Conservation (phyloP, 2,329 filamentous ascomycete genomes). For the Apiospora malaysiana region DNA sequence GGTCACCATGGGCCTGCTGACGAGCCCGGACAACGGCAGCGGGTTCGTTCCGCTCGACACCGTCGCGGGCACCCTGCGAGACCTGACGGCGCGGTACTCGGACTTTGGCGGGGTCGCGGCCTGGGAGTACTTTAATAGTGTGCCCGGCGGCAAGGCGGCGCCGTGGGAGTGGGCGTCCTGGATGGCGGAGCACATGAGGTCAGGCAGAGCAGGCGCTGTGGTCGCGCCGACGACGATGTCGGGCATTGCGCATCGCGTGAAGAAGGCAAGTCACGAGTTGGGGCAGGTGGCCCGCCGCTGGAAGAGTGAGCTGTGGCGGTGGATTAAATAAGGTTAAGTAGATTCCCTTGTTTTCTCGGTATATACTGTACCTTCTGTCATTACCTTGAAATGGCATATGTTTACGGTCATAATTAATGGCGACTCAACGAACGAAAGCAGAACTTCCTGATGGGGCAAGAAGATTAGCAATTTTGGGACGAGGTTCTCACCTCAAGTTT, state of each 20-base stretch:
- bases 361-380: not conserved
- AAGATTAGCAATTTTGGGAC: not conserved
- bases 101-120: slow-evolving; percentile 82
- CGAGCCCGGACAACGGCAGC: slow-evolving; percentile 72
- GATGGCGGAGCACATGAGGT: slow-evolving; percentile 55
- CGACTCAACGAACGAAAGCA: not conserved
- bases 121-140: slow-evolving; percentile 84
- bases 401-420: not conserved
- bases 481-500: slow-evolving; percentile 1
- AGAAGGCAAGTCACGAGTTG: slow-evolving; percentile 20
- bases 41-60: slow-evolving; percentile 67
- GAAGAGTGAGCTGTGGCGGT: slow-evolving; percentile 21
- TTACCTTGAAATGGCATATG: not conserved
- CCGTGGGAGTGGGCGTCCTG: slow-evolving; percentile 77
- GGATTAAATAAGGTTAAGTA: slow-evolving; percentile 16
- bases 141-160: slow-evolving; percentile 61
- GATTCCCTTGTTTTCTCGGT: not conserved
- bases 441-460: not conserved
- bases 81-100: slow-evolving; percentile 62
- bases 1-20: slow-evolving; percentile 77
- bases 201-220: not conserved
- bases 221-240: slow-evolving; percentile 7
- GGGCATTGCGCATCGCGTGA: slow-evolving; percentile 8
- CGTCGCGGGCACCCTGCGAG: slow-evolving; percentile 62
- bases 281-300: slow-evolving; percentile 22